A percentile compares a stretch with the other conserved stretches of the same genome.
Conservation (phyloP, 805 yeast genomes). For the Kluyveromyces starmeri region DNA sequence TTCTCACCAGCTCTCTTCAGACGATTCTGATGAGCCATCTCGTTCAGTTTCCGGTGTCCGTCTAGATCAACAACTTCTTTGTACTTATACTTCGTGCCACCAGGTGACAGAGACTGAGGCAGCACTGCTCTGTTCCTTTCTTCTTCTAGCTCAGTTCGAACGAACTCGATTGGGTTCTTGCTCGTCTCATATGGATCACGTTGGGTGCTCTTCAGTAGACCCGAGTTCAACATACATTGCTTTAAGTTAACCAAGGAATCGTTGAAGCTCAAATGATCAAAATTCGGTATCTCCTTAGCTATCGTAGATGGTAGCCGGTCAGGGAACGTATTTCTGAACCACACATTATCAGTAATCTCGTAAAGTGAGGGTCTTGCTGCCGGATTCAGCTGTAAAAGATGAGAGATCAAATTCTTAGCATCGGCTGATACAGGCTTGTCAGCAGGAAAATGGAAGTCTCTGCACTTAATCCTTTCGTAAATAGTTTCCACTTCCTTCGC, state of each 20-base stretch:
- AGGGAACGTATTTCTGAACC: slow-evolving; percentile 88
- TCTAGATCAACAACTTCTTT: slow-evolving; percentile 50
- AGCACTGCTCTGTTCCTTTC: slow-evolving; percentile 60
- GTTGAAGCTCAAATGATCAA: slow-evolving; percentile 48
- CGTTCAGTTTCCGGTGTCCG: slow-evolving; percentile 27
- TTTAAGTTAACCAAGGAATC: slow-evolving; percentile 63
- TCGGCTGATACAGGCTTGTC: slow-evolving; percentile 56
- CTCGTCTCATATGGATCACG: slow-evolving; percentile 13
- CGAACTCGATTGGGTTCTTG: slow-evolving; percentile 60
- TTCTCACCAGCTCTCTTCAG: slow-evolving; percentile 29
- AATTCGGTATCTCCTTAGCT: slow-evolving; percentile 47
- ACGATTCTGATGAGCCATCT: slow-evolving; percentile 29
- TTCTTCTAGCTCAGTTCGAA: slow-evolving; percentile 59
- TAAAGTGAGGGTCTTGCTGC: slow-evolving; percentile 69
- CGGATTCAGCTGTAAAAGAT: slow-evolving; percentile 72
- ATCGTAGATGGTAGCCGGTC: slow-evolving; percentile 43
- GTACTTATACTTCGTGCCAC: slow-evolving; percentile 80
- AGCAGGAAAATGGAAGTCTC: slow-evolving; percentile 72
- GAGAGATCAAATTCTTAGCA: slow-evolving; percentile 64
- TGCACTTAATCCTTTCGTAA: slow-evolving; percentile 81
- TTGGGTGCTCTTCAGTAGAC: slow-evolving; percentile 35
- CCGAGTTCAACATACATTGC: slow-evolving; percentile 54
- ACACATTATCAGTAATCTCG: slow-evolving; percentile 70
- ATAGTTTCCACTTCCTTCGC: slow-evolving; percentile 88
- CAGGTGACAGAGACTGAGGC: slow-evolving; percentile 89